Conservation (phyloP, 768 basidiomycete species). For the Naganishia kalamii region DNA sequence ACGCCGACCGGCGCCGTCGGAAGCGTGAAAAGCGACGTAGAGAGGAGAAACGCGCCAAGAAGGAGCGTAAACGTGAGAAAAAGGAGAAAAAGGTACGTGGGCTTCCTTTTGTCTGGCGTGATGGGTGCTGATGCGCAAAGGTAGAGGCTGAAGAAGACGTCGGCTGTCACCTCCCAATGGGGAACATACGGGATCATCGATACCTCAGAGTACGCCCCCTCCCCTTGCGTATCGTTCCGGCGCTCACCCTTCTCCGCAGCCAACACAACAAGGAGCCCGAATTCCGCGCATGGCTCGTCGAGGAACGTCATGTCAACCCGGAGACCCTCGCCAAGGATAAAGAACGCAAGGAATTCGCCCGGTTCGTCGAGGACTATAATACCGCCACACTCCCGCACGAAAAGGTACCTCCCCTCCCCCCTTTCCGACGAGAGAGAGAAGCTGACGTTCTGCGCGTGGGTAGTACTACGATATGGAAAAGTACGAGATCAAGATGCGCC, state of each 20-base stretch:
- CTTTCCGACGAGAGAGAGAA: neutral
- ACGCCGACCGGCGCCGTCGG: constrained; percentile 28
- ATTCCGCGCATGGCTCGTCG: constrained; percentile 86
- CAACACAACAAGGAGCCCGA: constrained; percentile 73
- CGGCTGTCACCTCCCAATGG: constrained; percentile 63
- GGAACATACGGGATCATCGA: constrained; percentile 83
- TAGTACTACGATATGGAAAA: constrained; percentile 78
- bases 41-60: constrained; percentile 31
- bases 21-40: too few species aligned
- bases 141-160: constrained; percentile 56
- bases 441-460: neutral
- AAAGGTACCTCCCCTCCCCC: constrained; percentile 50
- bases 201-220: constrained; percentile 68
- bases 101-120: too few species aligned
- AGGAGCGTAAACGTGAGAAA: constrained; percentile 37
- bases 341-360: constrained; percentile 73
- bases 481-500: constrained; percentile 76
- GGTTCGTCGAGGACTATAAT: constrained; percentile 55
- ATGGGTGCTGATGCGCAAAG: neutral
- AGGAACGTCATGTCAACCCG: constrained; percentile 84
- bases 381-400: constrained; percentile 82
- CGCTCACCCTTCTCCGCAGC: constrained; percentile 12
- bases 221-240: constrained; percentile 7
- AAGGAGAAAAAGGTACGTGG: constrained; percentile 67
- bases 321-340: constrained; percentile 81